Evolutionary conservation across 208 protist species (phyloP).

Genomic region (Wallacemonas sp.): DNA sequence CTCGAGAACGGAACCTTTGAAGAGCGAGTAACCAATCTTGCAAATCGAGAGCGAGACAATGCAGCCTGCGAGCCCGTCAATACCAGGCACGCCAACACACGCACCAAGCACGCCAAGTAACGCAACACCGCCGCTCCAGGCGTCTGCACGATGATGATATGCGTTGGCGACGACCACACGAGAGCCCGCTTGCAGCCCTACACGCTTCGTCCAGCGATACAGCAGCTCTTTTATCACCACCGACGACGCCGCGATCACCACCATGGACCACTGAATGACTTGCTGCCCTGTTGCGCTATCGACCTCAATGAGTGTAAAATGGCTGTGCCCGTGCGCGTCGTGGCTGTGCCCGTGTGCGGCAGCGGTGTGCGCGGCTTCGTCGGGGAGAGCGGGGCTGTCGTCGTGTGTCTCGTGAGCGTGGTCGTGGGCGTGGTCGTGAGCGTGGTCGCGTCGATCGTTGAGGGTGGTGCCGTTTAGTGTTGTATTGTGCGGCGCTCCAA

Average conservation of each 20-base stretch:
- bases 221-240: constrained; percentile 81
- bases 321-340: constrained; percentile 63
- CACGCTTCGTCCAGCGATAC: constrained; percentile 77
- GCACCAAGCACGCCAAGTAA: constrained; percentile 79
- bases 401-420: constrained; percentile 20
- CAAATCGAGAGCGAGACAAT: constrained; percentile 79
- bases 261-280: constrained; percentile 84
- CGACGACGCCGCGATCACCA: constrained; percentile 56
- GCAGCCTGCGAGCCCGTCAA: constrained; percentile 80
- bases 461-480: not conserved
- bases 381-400: constrained; percentile 16
- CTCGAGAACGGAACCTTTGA: constrained; percentile 64
- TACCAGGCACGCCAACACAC: constrained; percentile 60
- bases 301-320: constrained; percentile 66
- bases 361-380: not conserved
- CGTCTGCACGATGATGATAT: constrained; percentile 88
- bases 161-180: constrained; percentile 88
- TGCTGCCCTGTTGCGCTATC: constrained; percentile 53
- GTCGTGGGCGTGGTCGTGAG: constrained; percentile 19
- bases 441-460: not conserved
- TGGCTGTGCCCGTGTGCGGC: constrained; percentile 25
- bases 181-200: constrained; percentile 71
- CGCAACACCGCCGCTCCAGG: constrained; percentile 83
- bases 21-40: constrained; percentile 72
- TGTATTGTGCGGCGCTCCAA: constrained; percentile 1